Evolutionary conservation across 169 alveolate genomes (phyloP), one percentile per base, ranked within the genome.

Genomic region (Plasmodium knowlesi): DNA sequence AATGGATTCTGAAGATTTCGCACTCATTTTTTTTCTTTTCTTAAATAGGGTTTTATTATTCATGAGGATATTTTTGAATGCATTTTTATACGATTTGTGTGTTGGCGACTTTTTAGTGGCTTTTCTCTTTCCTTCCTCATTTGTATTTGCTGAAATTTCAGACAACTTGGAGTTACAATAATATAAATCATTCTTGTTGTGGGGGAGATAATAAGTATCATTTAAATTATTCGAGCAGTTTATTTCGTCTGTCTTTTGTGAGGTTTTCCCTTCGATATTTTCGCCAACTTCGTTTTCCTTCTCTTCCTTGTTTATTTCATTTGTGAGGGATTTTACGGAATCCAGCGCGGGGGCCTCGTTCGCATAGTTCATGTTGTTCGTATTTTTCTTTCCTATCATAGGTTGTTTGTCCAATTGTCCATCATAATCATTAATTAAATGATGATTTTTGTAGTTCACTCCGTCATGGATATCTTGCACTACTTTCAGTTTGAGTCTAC

Each of bases 21-120:
- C 39, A 50, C 80, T 70, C 25, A 22, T 32, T 57, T 74, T 73
- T 86, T 32, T 53, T 34, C 16, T 43, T 43, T 25, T 46, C 81
- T 74, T 86, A 50, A 86, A 86, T 53, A 86, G 70, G 28, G 30
- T 30, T 14, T 46, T 86, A 5, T 86, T 54, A 14, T 53, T 86
- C 46, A 46, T 86, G 37, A 86, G 16, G 28, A 86, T 14, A 30
- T 74, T 46, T 76, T 86, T 86, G 61, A 86, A 41, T 46, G 80
- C 70, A 50, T 54, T 50, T 76, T 53, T 73, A 86, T 46, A 78
- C 19, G 30, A 53, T 32, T 74, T 73, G 28, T 50, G 80, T 54
- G 16, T 57, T 86, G 25, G n/a, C 19, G 22, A 22, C 32, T 1
- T 86, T 50, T 72, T 43, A 25, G 53, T 28, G 14, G 3, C 76